Evolutionary conservation across 768 basidiomycete genomes (phyloP), one percentile per base, ranked within the genome.

Genomic region (Boletus rubescentipes): DNA sequence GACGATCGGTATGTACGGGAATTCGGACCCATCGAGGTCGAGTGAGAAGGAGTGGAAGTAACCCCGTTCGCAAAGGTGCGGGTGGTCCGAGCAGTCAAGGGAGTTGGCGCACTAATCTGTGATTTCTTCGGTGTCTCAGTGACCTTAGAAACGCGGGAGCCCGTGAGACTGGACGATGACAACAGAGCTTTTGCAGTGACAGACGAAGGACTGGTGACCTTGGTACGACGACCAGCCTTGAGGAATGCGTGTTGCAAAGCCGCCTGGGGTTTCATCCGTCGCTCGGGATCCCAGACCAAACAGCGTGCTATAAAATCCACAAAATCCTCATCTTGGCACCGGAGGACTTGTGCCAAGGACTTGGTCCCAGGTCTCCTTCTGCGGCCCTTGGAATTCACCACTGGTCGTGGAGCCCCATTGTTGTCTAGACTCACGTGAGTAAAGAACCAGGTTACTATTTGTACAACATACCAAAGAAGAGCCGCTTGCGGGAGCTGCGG

Each of bases 291-390:
- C 95, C 95, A 99, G 29, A 91, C 80, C n/a, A 99, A 79, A 72
- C 97, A 99, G 69, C 96, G 98, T 1, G 91, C 80, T 59, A 98
- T 89, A 69, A 99, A 99, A 73, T 99, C 97, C 52, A 99, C 79
- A 61, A 99, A 98, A 40, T 91, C 86, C 54, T 96, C 93, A 66
- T 98, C 97, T 54, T 94, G 91, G 66, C 88, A 91, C 51, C 91
- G 85, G 45, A 99, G 79, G 37, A 95, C 93, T 65, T 93, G 88
- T 15, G 86, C 82, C 49, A 99, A 80, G 0, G 91, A 87, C 72
- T 97, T 97, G 43, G 91, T 86, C 16, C 91, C 93, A 15, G 97
- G 94, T 62, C 93, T 81, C 55, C 97, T 83, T 49, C 93, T 83
- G 39, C 93, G 86, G 31, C 97, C 97, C 71, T 98, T 98, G 21